These are phyloP conservation scores for Entomortierella parvispora DNA, from an alignment of 192 early-diverging fungal species.

Conservation along the genomic window DNA sequence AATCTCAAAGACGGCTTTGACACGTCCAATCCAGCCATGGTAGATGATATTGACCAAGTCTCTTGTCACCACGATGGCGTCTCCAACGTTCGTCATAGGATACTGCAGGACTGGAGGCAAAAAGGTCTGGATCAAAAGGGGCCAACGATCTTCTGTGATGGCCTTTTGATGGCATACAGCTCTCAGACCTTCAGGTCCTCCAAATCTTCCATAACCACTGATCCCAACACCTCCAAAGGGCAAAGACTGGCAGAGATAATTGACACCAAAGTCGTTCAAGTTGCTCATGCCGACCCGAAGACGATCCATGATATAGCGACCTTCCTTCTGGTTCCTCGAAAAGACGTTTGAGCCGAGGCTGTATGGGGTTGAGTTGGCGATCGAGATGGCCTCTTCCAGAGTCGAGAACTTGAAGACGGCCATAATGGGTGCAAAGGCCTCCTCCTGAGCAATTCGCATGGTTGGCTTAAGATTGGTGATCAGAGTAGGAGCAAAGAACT, in stretches of 20 bases:
- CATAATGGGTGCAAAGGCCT: conserved; percentile 86
- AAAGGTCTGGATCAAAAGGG: conserved; percentile 71
- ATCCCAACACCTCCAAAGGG: conserved; percentile 87
- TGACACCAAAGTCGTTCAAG: conserved; percentile 88
- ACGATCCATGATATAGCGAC: conserved; percentile 64
- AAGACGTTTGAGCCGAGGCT: conserved; percentile 86
- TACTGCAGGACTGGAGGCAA: conserved; percentile 84
- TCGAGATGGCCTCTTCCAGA: conserved; percentile 72
- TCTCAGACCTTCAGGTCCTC: conserved; percentile 79
- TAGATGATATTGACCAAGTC: conserved; percentile 51
- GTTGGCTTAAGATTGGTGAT: conserved; percentile 78
- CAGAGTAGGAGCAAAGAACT: conserved; percentile 87
- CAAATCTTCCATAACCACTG: conserved; percentile 80
- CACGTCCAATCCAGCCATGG: conserved; percentile 24
- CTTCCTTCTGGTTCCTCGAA: conserved; percentile 71
- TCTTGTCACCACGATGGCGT: conserved; percentile 48
- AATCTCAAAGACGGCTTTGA: conserved; percentile 38
- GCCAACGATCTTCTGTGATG: conserved; percentile 78
- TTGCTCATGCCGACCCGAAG: conserved; percentile 85
- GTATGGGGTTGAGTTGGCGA: conserved; percentile 77
- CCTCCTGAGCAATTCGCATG: conserved; percentile 81
- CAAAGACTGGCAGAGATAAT: conserved; percentile 83
- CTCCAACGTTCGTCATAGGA: conserved; percentile 61
- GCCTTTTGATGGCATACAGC: conserved; percentile 75
- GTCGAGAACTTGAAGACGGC: conserved; percentile 77